A percentile compares a stretch with the other conserved stretches of the same genome.
phyloP scores from a whole-genome alignment of 345 rosid genomes.

The Citrus cavaleriei region DNA sequence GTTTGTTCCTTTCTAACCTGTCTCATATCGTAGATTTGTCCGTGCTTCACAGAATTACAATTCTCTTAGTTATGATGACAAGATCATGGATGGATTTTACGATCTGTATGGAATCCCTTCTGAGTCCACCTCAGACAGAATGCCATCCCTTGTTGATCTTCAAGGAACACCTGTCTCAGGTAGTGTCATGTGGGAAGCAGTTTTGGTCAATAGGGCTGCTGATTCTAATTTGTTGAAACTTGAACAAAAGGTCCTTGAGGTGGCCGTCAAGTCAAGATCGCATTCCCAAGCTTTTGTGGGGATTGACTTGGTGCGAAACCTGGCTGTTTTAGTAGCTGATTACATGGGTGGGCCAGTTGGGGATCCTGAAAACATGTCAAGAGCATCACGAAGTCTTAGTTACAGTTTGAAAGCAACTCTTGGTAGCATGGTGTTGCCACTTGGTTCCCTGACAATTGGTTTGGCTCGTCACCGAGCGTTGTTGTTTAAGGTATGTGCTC shows the following conservation, averaged over 20 bases:
- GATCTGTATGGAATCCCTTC: slow-evolving; percentile 71
- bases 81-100: slow-evolving; percentile 92
- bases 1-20: slow-evolving; percentile 46
- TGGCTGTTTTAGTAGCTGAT: slow-evolving; percentile 78
- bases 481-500: slow-evolving; percentile 72
- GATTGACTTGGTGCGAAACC: slow-evolving; percentile 52
- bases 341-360: slow-evolving; percentile 93
- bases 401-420: slow-evolving; percentile 71
- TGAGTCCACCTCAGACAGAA: slow-evolving; percentile 49
- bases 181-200: slow-evolving; percentile 74
- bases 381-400: slow-evolving; percentile 75
- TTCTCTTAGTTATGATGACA: slow-evolving; percentile 94
- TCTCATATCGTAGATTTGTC: slow-evolving; percentile 59
- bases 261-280: slow-evolving; percentile 59
- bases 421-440: slow-evolving; percentile 83
- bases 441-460: slow-evolving; percentile 88
- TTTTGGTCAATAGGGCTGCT: slow-evolving; percentile 70
- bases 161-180: slow-evolving; percentile 71
- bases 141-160: slow-evolving; percentile 88
- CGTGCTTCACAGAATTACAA: slow-evolving; percentile 80
- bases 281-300: slow-evolving; percentile 36
- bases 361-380: slow-evolving; percentile 65
- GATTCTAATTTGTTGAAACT: slow-evolving; percentile 75
- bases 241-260: slow-evolving; percentile 70
- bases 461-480: slow-evolving; percentile 97